These are phyloP conservation scores for Pleurotus eryngii DNA, from an alignment of 768 basidiomycete species.

Conservation along the genomic window DNA sequence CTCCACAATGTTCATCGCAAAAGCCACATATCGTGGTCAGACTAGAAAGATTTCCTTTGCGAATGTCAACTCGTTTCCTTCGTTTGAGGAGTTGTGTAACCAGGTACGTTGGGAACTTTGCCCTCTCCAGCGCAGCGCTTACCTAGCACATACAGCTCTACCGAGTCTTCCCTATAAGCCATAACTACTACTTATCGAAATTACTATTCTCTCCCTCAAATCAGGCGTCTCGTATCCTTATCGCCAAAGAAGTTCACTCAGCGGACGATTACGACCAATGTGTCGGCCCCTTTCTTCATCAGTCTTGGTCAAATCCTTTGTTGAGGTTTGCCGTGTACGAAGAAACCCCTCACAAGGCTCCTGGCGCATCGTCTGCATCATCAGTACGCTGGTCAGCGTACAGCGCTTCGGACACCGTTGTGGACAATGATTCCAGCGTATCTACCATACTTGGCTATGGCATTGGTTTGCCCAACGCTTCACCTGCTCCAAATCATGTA, in stretches of 20 bases:
- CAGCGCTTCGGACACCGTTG: background rate
- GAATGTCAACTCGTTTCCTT: slow-evolving; percentile 51
- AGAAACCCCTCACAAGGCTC: slow-evolving; percentile 37
- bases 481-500: slow-evolving; percentile 8
- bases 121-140: slow-evolving; percentile 12
- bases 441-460: slow-evolving; percentile 1
- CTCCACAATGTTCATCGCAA: slow-evolving; percentile 66
- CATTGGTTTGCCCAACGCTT: slow-evolving; percentile 7
- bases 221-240: slow-evolving; percentile 52
- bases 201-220: slow-evolving; percentile 67
- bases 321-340: slow-evolving; percentile 64
- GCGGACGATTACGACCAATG: slow-evolving; percentile 54
- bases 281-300: slow-evolving; percentile 46
- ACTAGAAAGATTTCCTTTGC: slow-evolving; percentile 65
- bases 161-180: slow-evolving; percentile 64
- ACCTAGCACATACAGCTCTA: slow-evolving; percentile 48
- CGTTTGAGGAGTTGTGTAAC: slow-evolving; percentile 54
- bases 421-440: background rate
- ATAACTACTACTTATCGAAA: slow-evolving; percentile 59
- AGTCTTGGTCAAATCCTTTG: slow-evolving; percentile 54
- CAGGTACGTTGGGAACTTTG: slow-evolving; percentile 45
- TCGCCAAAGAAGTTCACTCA: slow-evolving; percentile 57
- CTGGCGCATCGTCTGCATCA: slow-evolving; percentile 9
- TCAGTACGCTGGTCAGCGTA: slow-evolving; percentile 3
- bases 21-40: slow-evolving; percentile 71